These are phyloP conservation scores for Colletotrichum brevisporum DNA, from an alignment of 2,329 filamentous ascomycete genomes.

Conservation along the genomic window DNA sequence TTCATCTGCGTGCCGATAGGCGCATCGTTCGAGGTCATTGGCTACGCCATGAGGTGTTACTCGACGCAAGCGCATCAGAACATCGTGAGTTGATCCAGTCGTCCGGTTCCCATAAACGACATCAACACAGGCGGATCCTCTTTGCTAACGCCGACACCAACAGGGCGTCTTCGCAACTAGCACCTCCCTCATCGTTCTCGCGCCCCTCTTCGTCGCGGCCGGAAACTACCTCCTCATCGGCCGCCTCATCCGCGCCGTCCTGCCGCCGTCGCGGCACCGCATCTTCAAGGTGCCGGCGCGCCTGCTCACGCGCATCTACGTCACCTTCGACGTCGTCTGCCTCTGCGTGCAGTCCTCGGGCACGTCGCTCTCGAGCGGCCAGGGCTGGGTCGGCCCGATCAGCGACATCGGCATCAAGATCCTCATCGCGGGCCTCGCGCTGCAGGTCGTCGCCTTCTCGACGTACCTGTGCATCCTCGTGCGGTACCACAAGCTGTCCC, in stretches of 20 bases:
- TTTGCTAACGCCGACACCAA: background rate
- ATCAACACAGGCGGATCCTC: background rate
- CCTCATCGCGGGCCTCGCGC: slow-evolving; percentile 57
- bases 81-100: slow-evolving; percentile 44
- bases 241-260: slow-evolving; percentile 57
- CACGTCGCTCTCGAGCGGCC: slow-evolving; percentile 57
- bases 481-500: slow-evolving; percentile 54
- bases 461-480: slow-evolving; percentile 57
- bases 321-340: slow-evolving; percentile 60
- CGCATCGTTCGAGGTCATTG: slow-evolving; percentile 57
- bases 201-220: slow-evolving; percentile 63
- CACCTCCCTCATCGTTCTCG: slow-evolving; percentile 60
- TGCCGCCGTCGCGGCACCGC: slow-evolving; percentile 50
- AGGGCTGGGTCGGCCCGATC: slow-evolving; percentile 57
- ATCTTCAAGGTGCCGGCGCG: slow-evolving; percentile 54
- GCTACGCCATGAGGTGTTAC: slow-evolving; percentile 56
- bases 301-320: slow-evolving; percentile 61
- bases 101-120: background rate
- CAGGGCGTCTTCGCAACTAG: slow-evolving; percentile 56
- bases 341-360: slow-evolving; percentile 62
- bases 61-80: slow-evolving; percentile 52
- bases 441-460: slow-evolving; percentile 57
- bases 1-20: slow-evolving; percentile 60
- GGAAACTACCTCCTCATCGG: slow-evolving; percentile 66
- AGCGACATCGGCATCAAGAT: slow-evolving; percentile 56